A percentile compares a stretch with the other conserved stretches of the same genome.
phyloP scores from a whole-genome alignment of 768 basidiomycete species.

The Tricholoma sp. region DNA sequence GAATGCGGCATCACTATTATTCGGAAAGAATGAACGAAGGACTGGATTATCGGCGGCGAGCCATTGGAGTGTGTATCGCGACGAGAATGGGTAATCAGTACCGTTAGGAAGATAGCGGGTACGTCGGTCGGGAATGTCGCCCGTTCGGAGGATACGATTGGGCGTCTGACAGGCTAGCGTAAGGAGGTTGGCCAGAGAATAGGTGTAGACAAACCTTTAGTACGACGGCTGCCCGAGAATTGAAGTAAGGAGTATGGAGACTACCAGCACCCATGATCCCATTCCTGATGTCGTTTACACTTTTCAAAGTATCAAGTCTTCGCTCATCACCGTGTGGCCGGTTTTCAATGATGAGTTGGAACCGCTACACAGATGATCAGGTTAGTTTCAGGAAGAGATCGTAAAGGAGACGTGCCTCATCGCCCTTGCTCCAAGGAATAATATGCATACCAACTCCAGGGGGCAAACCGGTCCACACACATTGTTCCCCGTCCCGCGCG shows the following conservation, averaged over 20 bases:
- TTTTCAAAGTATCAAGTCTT: neutral
- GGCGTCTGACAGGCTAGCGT: constrained; percentile 1
- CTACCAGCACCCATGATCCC: neutral
- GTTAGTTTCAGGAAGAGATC: too few relatives aligned
- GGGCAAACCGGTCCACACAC: too few relatives aligned
- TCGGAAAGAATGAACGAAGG: neutral
- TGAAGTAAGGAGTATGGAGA: neutral
- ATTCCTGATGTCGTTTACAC: constrained; percentile 7
- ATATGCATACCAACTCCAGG: too few relatives aligned
- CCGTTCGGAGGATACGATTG: constrained; percentile 3
- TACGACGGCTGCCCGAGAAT: neutral
- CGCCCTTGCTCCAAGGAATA: too few relatives aligned
- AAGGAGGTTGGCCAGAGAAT: neutral
- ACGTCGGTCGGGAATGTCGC: neutral
- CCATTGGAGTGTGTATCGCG: constrained; percentile 7
- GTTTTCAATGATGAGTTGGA: neutral
- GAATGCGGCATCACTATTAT: constrained; percentile 10
- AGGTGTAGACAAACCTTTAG: neutral
- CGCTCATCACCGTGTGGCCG: too few relatives aligned
- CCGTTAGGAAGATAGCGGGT: neutral
- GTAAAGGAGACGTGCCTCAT: too few relatives aligned
- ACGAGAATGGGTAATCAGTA: neutral
- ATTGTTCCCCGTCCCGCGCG: too few relatives aligned
- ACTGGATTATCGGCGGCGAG: neutral
- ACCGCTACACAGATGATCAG: too few relatives aligned